Percentiles rank a stretch among this genome's conserved stretches.
Conservation (phyloP, 2,329 filamentous ascomycete genomes). For the Chrysoporthe puriensis region DNA sequence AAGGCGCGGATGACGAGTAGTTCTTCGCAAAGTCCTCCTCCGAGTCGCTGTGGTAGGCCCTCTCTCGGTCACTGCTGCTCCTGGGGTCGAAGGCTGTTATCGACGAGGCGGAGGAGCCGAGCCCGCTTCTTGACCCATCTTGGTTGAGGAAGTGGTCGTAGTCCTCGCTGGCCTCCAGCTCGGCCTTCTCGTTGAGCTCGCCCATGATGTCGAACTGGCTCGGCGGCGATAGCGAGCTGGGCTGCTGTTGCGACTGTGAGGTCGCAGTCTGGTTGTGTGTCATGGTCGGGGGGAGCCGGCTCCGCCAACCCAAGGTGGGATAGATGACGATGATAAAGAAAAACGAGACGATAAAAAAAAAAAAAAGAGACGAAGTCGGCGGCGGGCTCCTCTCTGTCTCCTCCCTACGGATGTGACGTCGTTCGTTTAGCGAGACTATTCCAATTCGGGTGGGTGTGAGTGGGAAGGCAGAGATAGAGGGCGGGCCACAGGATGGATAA, state of each 20-base stretch:
- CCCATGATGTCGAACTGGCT: constrained; percentile 23
- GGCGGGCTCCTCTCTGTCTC: not conserved
- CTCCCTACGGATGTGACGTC: constrained; percentile 8
- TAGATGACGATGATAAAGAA: constrained; percentile 8
- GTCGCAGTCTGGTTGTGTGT: constrained; percentile 18
- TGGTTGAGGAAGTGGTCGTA: constrained; percentile 25
- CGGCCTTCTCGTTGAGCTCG: constrained; percentile 23
- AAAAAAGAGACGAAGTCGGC: not conserved
- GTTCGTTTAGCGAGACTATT: not conserved
- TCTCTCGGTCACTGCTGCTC: constrained; percentile 22
- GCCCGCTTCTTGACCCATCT: constrained; percentile 1
- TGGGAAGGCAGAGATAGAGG: not conserved
- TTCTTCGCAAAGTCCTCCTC: constrained; percentile 25
- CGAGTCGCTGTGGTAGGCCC: constrained; percentile 20
- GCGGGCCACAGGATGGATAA: not conserved
- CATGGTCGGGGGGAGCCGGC: constrained; percentile 23
- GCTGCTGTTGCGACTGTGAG: constrained; percentile 12
- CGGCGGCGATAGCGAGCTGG: constrained; percentile 23
- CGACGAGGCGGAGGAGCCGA: constrained; percentile 25
- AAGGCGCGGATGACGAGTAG: constrained; percentile 30
- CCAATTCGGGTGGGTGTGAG: not conserved
- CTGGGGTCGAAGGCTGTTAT: constrained; percentile 25
- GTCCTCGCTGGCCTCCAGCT: constrained; percentile 12
- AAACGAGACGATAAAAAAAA: not conserved
- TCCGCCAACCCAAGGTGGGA: constrained; percentile 17